Conservation (phyloP, 176 grass and related monocot species). For the Miscanthus lutarioriparius region DNA sequence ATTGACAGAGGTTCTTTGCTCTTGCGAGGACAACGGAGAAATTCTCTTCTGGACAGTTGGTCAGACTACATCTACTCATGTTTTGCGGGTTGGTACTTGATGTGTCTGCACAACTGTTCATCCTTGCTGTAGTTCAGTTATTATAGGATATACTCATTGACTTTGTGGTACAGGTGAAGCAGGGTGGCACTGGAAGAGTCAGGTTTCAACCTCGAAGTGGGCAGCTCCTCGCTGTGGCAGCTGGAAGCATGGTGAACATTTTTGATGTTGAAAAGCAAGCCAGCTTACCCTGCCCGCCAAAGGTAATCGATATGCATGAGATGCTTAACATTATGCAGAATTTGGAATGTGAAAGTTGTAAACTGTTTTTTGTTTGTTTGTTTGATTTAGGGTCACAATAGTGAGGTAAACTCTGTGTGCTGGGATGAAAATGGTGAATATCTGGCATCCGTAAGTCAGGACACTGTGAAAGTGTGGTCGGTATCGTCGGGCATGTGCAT, state of each 20-base stretch:
- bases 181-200: constrained; percentile 72
- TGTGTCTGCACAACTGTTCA: neutral
- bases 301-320: constrained; percentile 48
- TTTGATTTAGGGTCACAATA: constrained; percentile 59
- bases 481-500: constrained; percentile 47
- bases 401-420: constrained; percentile 68
- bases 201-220: constrained; percentile 84
- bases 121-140: constrained; percentile 5
- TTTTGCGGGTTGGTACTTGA: constrained; percentile 54
- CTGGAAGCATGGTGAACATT: constrained; percentile 72
- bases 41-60: constrained; percentile 68
- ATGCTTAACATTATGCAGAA: neutral
- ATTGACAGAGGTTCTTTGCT: constrained; percentile 54
- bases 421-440: constrained; percentile 88
- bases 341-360: neutral
- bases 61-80: constrained; percentile 36
- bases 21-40: constrained; percentile 70
- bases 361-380: constrained; percentile 1
- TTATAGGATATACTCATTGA: constrained; percentile 17
- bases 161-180: constrained; percentile 38
- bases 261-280: constrained; percentile 69
- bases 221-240: constrained; percentile 75
- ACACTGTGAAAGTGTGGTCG: constrained; percentile 87
- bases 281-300: constrained; percentile 45
- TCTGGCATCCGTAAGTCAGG: constrained; percentile 87